Evolutionary conservation across 768 basidiomycete genomes (phyloP), one percentile per base, ranked within the genome.

Genomic region (Pholiota molesta): DNA sequence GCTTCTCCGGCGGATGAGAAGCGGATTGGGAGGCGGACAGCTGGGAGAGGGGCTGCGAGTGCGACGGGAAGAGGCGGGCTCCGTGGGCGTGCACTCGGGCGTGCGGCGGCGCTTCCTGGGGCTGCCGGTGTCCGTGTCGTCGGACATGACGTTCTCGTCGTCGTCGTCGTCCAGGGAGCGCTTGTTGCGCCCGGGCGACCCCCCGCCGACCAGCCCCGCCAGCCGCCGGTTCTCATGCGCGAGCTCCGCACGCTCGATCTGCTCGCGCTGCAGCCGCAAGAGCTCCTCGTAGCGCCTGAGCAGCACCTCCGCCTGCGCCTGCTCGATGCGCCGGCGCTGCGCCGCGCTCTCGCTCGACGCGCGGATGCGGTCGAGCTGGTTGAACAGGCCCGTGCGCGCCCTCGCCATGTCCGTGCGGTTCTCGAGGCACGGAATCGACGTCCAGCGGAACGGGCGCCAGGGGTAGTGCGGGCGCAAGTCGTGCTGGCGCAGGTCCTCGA

Each of bases 401-500:
- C 21, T 64, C 42, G 61, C 21, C 62, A 68, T 40, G 10, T 59
- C 39, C 33, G 28, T 52, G 44, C 64, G 61, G 52, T 64, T 65
- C 26, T 52, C 62, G 42, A 28, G 17, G 14, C 58, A 65, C 23
- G 66, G 66, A 14, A 54, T 58, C 35, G 45, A 40, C 44, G 53
- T 55, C 23, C 26, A 53, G 29, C 49, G 44, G 53, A 64, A 47
- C 6, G 66, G 54, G 28, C 52, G 62, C 67, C 67, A 70, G 1
- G 69, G 69, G 47, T 72, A 58, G 14, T 23, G 11, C 6, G 62
- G 61, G 19, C 60, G 31, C 29, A 56, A 56, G 62, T 78, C 75
- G 45, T 70, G 71, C n/a, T 31, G 1, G 31, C 65, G 65, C 16
- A 82, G 61, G 17, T 68, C 74, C 9, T 75, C 71, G 62, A 74